Conservation (phyloP, 495 filamentous ascomycete genomes). For the Annulohypoxylon nitens region DNA sequence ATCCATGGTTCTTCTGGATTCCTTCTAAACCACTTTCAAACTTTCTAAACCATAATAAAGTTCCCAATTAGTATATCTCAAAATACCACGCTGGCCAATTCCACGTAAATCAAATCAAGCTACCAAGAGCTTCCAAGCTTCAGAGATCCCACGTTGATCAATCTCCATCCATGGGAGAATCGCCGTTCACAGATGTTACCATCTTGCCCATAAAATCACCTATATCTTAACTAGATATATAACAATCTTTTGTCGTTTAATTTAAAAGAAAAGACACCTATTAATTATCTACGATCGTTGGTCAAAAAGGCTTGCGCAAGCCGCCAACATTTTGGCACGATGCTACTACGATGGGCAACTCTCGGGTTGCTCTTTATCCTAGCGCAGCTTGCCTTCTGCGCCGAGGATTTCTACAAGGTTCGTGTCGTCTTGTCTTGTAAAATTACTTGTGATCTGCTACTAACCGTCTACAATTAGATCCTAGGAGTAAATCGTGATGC, state of each 20-base stretch:
- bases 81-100: constrained; percentile 39
- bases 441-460: constrained; percentile 16
- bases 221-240: neutral
- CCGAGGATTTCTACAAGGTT: constrained; percentile 92
- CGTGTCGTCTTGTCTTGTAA: constrained; percentile 12
- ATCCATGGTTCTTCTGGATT: neutral
- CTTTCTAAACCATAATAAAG: constrained; percentile 16
- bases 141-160: constrained; percentile 25
- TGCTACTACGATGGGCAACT: constrained; percentile 58
- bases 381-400: constrained; percentile 59
- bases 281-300: neutral
- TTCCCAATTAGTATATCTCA: neutral
- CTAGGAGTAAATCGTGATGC: constrained; percentile 85
- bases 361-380: constrained; percentile 61
- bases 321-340: constrained; percentile 36
- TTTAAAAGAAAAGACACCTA: constrained; percentile 13
- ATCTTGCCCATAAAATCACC: constrained; percentile 2
- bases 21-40: constrained; percentile 14
- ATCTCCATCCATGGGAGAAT: constrained; percentile 33
- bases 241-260: neutral
- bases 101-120: neutral
- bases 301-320: constrained; percentile 19
- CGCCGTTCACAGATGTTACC: constrained; percentile 17
- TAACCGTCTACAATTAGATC: constrained; percentile 61
- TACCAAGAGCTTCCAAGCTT: too few species aligned